Evolutionary conservation across 2,329 filamentous ascomycete species (phyloP), one percentile per base, ranked within the genome.

Genomic region (Plectosphaerella plurivora): DNA sequence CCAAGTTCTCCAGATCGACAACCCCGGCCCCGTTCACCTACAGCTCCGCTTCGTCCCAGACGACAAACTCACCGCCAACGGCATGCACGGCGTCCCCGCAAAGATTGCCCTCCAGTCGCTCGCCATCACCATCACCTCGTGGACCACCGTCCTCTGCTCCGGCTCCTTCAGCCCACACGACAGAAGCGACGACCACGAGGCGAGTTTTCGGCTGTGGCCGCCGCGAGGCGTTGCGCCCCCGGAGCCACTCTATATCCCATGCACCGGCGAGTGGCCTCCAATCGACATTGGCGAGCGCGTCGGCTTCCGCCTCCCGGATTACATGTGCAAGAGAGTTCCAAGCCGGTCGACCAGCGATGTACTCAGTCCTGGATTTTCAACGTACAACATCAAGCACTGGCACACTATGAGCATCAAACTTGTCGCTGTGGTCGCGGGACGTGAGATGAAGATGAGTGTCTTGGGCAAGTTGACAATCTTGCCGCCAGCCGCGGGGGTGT

Each of bases 1-100:
- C 0, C 47, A 45, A 0, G 54, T 63, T 0, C 55, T 73, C 8
- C 68, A 68, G 22, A 56, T 71, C 0, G 60, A 63, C 0, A 60
- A 64, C 18, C 59, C 60, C 0, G 18, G 44, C 0, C 56, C 56
- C 0, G 50, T 68, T 1, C 62, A 65, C 0, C 57, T 67, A 9
- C 46, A 16, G 4, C 28, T 68, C 1, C 53, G 47, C 1, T 25
- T 60, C 2, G 41, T 55, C 0, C 60, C 65, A 0, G 28, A 61
- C 3, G 49, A 41, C 41, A 41, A 42, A 0, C 50, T 49, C 4
- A 63, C 59, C 0, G 63, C 59, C 20, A 44, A 57, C 0, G 11
- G 42, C 0, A 25, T 69, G 1, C 37, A 36, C 4, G 51, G 61
- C 0, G 20, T 53, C 1, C 45, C 50, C 0, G 61, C 60, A 3